phyloP scores from a whole-genome alignment of 495 filamentous ascomycete genomes.

The Pyrenula massariospora region DNA sequence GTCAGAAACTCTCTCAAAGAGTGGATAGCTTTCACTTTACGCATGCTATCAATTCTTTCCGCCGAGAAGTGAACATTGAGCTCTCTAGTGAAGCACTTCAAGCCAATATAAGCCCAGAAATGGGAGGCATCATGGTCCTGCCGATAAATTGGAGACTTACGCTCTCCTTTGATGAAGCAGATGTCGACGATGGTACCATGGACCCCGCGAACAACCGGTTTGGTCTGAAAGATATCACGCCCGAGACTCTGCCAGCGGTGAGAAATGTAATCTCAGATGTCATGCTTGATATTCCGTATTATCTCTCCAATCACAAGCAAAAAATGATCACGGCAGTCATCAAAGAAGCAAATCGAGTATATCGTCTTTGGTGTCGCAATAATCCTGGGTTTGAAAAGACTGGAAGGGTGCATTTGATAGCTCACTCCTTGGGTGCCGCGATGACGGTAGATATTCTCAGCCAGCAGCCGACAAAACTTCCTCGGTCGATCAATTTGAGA shows the following conservation, averaged over 20 bases:
- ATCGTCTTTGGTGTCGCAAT: slow-evolving; percentile 83
- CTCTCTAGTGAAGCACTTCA: slow-evolving; percentile 62
- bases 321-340: slow-evolving; percentile 88
- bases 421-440: slow-evolving; percentile 84
- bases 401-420: slow-evolving; percentile 84
- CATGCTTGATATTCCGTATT: slow-evolving; percentile 95
- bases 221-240: slow-evolving; percentile 79
- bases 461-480: slow-evolving; percentile 64
- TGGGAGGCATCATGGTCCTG: slow-evolving; percentile 63
- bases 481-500: slow-evolving; percentile 38
- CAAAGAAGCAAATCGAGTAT: slow-evolving; percentile 87
- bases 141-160: slow-evolving; percentile 84
- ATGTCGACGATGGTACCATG: slow-evolving; percentile 30
- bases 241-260: slow-evolving; percentile 77
- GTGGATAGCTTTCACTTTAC: slow-evolving; percentile 97
- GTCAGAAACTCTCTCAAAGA: slow-evolving; percentile 90
- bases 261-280: slow-evolving; percentile 88
- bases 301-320: slow-evolving; percentile 87
- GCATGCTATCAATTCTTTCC: slow-evolving; percentile 82
- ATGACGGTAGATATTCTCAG: slow-evolving; percentile 90
- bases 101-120: slow-evolving; percentile 56
- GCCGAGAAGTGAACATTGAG: slow-evolving; percentile 72
- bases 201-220: slow-evolving; percentile 51
- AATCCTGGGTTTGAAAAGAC: slow-evolving; percentile 73
- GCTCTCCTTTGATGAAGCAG: slow-evolving; percentile 70